Percentiles rank a stretch among this genome's conserved stretches.
Conservation (phyloP, 176 grass and related monocot species). For the Secale cereale region DNA sequence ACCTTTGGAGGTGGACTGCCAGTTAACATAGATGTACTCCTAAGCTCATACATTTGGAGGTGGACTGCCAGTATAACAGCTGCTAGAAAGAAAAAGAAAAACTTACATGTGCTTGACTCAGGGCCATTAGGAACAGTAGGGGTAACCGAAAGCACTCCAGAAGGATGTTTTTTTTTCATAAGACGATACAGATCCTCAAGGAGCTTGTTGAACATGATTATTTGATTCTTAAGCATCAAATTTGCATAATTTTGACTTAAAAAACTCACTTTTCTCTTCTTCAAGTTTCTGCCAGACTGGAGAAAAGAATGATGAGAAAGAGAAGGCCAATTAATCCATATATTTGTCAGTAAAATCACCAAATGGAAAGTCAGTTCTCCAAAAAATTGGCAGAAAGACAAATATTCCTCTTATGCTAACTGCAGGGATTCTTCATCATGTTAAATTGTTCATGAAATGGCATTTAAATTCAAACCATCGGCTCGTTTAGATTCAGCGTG, state of each 20-base stretch:
- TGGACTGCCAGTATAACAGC: neutral
- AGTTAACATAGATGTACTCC: neutral
- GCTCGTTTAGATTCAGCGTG: neutral
- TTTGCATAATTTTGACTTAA: constrained; percentile 90
- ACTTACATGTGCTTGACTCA: constrained; percentile 61
- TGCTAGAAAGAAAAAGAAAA: neutral
- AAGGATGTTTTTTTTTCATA: no score
- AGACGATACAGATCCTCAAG: constrained; percentile 32
- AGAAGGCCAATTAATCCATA: neutral
- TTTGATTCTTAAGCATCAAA: constrained; percentile 93
- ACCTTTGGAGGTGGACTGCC: neutral
- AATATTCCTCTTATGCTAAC: constrained; percentile 3
- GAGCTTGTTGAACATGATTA: constrained; percentile 70
- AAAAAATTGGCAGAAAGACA: constrained; percentile 2
- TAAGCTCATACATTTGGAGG: neutral
- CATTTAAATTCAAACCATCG: neutral
- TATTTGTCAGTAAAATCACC: neutral
- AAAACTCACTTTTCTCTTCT: constrained; percentile 91
- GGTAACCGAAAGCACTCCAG: constrained; percentile 28
- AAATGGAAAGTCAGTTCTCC: neutral
- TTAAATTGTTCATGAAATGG: neutral
- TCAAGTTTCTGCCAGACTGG: constrained; percentile 97
- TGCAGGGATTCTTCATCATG: neutral
- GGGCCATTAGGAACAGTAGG: constrained; percentile 58
- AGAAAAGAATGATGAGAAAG: constrained; percentile 19